Conservation (phyloP, 2,329 filamentous ascomycete species). For the Nothophoma quercina region DNA sequence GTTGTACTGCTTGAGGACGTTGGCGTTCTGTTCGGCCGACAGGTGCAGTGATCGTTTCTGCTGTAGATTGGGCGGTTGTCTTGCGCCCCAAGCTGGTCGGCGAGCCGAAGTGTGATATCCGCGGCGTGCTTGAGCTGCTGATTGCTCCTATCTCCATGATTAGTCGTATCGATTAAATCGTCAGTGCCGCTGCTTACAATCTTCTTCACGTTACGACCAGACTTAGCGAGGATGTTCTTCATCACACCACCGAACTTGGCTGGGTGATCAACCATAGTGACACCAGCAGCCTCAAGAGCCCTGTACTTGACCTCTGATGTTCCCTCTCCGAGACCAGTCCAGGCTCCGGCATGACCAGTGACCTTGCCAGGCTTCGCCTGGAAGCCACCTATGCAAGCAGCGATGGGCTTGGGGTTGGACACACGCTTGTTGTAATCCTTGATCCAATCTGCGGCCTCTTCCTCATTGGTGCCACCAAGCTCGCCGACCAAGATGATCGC, state of each 20-base stretch:
- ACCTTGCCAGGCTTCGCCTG: constrained; percentile 69
- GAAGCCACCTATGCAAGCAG: constrained; percentile 73
- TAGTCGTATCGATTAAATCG: background rate
- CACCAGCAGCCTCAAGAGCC: constrained; percentile 71
- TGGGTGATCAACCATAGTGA: constrained; percentile 76
- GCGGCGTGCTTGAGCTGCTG: constrained; percentile 53
- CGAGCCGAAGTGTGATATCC: constrained; percentile 51
- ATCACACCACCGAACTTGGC: constrained; percentile 75
- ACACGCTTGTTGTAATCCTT: constrained; percentile 66
- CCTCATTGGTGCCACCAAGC: constrained; percentile 72
- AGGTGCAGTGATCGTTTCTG: constrained; percentile 65
- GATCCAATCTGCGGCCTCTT: constrained; percentile 78
- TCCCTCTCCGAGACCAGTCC: constrained; percentile 71
- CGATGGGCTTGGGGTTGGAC: constrained; percentile 74
- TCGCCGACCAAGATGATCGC: constrained; percentile 77
- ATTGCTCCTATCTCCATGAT: constrained; percentile 39
- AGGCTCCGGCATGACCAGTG: constrained; percentile 84
- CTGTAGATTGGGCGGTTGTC: constrained; percentile 3
- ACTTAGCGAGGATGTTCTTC: constrained; percentile 64
- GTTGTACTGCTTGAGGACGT: constrained; percentile 62
- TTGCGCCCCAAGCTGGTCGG: constrained; percentile 20
- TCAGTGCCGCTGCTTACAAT: constrained; percentile 38
- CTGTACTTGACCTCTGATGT: constrained; percentile 70
- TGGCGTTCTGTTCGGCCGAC: constrained; percentile 60
- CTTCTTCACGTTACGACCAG: constrained; percentile 51